These are phyloP conservation scores for Myriosclerotinia scirpicola DNA, from an alignment of 2,329 filamentous ascomycete genomes.

Conservation along the genomic window DNA sequence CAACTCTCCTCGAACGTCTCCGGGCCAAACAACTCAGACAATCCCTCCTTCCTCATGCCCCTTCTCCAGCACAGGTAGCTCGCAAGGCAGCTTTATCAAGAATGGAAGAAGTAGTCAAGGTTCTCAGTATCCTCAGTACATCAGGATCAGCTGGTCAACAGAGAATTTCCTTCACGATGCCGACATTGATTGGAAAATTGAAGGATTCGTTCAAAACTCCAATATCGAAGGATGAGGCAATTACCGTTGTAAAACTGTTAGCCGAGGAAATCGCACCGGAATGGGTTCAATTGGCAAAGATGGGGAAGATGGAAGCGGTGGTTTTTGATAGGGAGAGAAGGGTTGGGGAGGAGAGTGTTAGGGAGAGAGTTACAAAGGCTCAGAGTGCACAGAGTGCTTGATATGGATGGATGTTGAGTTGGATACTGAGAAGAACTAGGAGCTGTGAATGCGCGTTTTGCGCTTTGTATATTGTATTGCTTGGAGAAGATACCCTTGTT, in stretches of 20 bases:
- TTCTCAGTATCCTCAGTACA: slow-evolving; percentile 65
- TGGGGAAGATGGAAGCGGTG: slow-evolving; percentile 47
- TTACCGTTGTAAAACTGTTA: slow-evolving; percentile 49
- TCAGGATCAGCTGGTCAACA: slow-evolving; percentile 52
- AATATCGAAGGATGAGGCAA: slow-evolving; percentile 50
- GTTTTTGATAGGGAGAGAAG: slow-evolving; percentile 45
- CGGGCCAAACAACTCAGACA: slow-evolving; percentile 65
- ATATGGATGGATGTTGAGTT: background rate
- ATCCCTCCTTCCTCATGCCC: slow-evolving; percentile 46
- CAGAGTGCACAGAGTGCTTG: background rate
- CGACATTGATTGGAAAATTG: slow-evolving; percentile 61
- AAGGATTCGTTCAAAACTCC: slow-evolving; percentile 60
- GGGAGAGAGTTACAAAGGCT: slow-evolving; percentile 32
- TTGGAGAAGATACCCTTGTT: slow-evolving; percentile 18
- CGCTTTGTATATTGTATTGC: background rate
- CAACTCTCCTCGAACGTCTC: slow-evolving; percentile 74
- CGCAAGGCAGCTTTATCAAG: slow-evolving; percentile 66
- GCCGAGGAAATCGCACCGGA: slow-evolving; percentile 48
- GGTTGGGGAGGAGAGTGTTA: slow-evolving; percentile 34
- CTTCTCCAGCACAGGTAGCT: slow-evolving; percentile 55
- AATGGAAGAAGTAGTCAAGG: slow-evolving; percentile 65
- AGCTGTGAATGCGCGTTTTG: background rate
- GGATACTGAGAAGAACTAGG: background rate
- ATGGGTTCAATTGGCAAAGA: slow-evolving; percentile 51
- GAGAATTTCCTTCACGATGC: slow-evolving; percentile 65